Evolutionary conservation across 192 early-diverging fungal species (phyloP).

Genomic region (Cladochytrium replicatum): DNA sequence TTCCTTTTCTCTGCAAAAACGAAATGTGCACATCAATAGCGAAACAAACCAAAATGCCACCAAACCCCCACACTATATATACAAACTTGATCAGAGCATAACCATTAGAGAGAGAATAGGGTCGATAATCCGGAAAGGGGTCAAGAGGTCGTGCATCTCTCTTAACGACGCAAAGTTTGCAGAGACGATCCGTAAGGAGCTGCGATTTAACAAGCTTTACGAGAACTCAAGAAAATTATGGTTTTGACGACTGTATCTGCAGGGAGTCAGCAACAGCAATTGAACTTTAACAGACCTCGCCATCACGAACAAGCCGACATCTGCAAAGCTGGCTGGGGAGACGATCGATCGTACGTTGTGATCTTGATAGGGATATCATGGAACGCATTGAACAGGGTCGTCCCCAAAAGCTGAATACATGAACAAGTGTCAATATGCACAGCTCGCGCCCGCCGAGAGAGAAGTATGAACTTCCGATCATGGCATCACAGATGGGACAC

Average conservation of each 20-base stretch:
- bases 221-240: conserved; percentile 21
- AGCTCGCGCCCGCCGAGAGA: conserved; percentile 2
- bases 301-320: conserved; percentile 17
- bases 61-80: too few relatives aligned
- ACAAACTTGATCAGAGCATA: too few relatives aligned
- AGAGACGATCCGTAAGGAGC: conserved; percentile 28
- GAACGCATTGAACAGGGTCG: neutral
- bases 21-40: too few relatives aligned
- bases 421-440: neutral
- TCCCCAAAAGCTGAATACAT: neutral
- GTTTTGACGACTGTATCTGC: too few relatives aligned
- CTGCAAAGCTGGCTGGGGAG: neutral
- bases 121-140: too few relatives aligned
- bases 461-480: conserved; percentile 9
- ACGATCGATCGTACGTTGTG: neutral
- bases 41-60: too few relatives aligned
- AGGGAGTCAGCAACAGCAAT: neutral
- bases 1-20: too few relatives aligned
- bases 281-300: conserved; percentile 22
- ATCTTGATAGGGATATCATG: neutral
- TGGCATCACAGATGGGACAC: conserved; percentile 24
- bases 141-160: too few relatives aligned
- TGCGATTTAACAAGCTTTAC: conserved; percentile 18
- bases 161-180: too few relatives aligned
- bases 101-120: too few relatives aligned